These are phyloP conservation scores for Aspergillus coremiiformis DNA, from an alignment of 495 filamentous ascomycete species.

Conservation along the genomic window DNA sequence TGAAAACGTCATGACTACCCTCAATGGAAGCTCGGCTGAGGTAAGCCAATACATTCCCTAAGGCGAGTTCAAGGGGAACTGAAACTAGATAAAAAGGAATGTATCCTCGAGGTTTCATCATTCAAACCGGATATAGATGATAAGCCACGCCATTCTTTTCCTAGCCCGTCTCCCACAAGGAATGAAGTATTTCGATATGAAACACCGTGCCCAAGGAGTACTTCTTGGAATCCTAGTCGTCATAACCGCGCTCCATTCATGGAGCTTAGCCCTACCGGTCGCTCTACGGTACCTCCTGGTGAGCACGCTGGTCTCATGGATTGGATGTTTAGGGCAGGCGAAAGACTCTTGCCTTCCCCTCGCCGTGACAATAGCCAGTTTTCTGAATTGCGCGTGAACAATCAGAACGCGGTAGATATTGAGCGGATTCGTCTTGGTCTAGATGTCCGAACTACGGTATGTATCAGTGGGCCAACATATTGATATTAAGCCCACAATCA, in stretches of 20 bases:
- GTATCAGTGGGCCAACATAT: constrained; percentile 16
- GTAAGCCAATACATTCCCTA: constrained; percentile 31
- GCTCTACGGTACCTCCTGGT: constrained; percentile 27
- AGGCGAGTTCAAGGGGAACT: background rate
- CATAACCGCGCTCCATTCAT: constrained; percentile 20
- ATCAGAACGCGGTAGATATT: constrained; percentile 62
- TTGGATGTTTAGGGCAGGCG: constrained; percentile 23
- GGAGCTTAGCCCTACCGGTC: constrained; percentile 34
- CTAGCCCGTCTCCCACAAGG: constrained; percentile 12
- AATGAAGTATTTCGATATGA: constrained; percentile 8
- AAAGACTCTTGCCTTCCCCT: constrained; percentile 17
- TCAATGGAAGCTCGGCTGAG: constrained; percentile 41
- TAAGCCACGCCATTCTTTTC: constrained; percentile 4
- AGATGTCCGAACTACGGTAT: constrained; percentile 68
- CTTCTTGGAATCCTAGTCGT: constrained; percentile 10
- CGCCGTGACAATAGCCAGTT: constrained; percentile 18
- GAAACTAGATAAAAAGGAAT: constrained; percentile 15
- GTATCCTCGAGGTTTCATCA: constrained; percentile 22
- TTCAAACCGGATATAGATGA: constrained; percentile 20
- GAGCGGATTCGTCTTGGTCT: constrained; percentile 56
- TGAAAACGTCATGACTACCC: constrained; percentile 26
- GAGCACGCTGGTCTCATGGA: constrained; percentile 27
- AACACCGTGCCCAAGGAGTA: constrained; percentile 4
- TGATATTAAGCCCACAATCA: constrained; percentile 4
- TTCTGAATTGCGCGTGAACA: constrained; percentile 24